A percentile compares a stretch with the other conserved stretches of the same genome.
These are phyloP conservation scores for Saccharomyces jurei DNA, from an alignment of 805 yeast genomes.

Conservation along the genomic window DNA sequence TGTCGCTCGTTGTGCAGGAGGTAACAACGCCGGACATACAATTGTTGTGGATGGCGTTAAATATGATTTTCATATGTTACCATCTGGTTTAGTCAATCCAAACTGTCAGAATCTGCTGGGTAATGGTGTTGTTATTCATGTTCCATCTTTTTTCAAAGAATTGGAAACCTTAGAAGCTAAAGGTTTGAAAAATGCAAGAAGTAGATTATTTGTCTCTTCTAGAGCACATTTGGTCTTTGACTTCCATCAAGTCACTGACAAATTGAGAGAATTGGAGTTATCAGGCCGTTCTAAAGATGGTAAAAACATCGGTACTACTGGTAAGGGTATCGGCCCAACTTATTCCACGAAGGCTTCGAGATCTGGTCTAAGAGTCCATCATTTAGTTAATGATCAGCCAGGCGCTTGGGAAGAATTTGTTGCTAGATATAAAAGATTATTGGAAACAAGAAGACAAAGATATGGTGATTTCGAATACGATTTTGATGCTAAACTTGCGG, in stretches of 20 bases:
- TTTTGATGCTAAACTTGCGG: slow-evolving; percentile 66
- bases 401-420: slow-evolving; percentile 92
- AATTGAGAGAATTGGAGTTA: slow-evolving; percentile 87
- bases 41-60: slow-evolving; percentile 83
- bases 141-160: slow-evolving; percentile 88
- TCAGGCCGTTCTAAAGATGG: slow-evolving; percentile 41
- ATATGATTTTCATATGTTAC: slow-evolving; percentile 98
- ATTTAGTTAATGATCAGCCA: slow-evolving; percentile 80
- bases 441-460: slow-evolving; percentile 76
- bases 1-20: slow-evolving; percentile 97
- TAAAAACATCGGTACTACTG: slow-evolving; percentile 95
- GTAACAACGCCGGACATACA: slow-evolving; percentile 98
- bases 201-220: slow-evolving; percentile 77
- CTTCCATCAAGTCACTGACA: slow-evolving; percentile 96
- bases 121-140: slow-evolving; percentile 91
- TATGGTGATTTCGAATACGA: slow-evolving; percentile 92
- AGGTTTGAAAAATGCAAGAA: slow-evolving; percentile 53
- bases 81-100: slow-evolving; percentile 94
- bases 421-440: slow-evolving; percentile 63
- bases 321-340: slow-evolving; percentile 98
- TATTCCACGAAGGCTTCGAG: slow-evolving; percentile 95
- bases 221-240: slow-evolving; percentile 96
- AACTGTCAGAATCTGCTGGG: slow-evolving; percentile 86
- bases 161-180: slow-evolving; percentile 71
- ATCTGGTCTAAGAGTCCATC: slow-evolving; percentile 95